Conservation (phyloP, 169 alveolate genomes). For the Miamiensis avidus region DNA sequence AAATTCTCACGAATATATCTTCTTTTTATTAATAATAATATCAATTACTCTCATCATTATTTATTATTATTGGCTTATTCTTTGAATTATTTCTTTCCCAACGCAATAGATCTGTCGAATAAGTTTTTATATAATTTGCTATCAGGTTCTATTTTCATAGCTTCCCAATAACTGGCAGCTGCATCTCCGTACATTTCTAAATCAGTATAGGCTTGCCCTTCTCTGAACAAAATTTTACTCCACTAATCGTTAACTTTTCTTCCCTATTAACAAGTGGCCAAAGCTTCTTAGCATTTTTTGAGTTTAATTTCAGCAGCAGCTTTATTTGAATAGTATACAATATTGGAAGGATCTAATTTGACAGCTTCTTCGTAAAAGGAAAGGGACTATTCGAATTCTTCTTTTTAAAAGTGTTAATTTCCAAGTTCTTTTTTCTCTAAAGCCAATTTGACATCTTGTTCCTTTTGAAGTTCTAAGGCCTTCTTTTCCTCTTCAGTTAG, state of each 20-base stretch:
- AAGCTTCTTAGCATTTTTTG: slow-evolving; percentile 24
- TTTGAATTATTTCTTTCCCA: not conserved
- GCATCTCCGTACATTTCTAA: slow-evolving; percentile 39
- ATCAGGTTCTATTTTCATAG: slow-evolving; percentile 49
- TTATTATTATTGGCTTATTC: too few species aligned
- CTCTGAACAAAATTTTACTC: slow-evolving; percentile 37
- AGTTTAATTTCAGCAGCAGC: slow-evolving; percentile 23
- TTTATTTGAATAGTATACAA: slow-evolving; percentile 25
- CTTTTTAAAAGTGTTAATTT: not conserved
- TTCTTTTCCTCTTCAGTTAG: not conserved
- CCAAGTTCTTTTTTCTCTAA: slow-evolving; percentile 19
- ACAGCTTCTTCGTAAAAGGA: slow-evolving; percentile 10
- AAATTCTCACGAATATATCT: not conserved
- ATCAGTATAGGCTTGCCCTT: slow-evolving; percentile 32
- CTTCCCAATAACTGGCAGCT: slow-evolving; percentile 46
- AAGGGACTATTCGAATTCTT: slow-evolving; percentile 26
- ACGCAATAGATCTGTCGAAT: not conserved
- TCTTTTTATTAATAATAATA: too few species aligned
- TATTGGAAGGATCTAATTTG: slow-evolving; percentile 14
- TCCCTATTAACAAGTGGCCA: slow-evolving; percentile 15
- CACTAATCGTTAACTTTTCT: slow-evolving; percentile 22
- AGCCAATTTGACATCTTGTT: slow-evolving; percentile 2
- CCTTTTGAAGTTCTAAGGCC: not conserved
- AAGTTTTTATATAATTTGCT: slow-evolving; percentile 55
- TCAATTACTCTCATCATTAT: not conserved